These are phyloP conservation scores for Penicillium cosmopolitanum DNA, from an alignment of 495 filamentous ascomycete genomes.

Conservation along the genomic window DNA sequence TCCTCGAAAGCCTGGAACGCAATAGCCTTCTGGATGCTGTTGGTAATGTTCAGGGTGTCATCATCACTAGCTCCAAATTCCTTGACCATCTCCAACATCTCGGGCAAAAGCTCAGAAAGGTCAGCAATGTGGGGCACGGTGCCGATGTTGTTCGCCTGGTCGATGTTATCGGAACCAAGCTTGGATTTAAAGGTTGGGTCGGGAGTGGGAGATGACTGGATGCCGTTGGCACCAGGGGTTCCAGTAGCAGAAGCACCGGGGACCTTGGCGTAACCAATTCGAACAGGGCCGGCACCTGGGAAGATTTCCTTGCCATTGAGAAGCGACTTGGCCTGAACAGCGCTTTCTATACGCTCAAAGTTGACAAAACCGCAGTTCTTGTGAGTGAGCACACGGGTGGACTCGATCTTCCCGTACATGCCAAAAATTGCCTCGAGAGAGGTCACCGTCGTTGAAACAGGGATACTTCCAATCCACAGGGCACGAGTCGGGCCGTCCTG, in stretches of 20 bases:
- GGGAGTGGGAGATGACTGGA: constrained; percentile 91
- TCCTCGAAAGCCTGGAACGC: constrained; percentile 69
- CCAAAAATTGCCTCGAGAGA: constrained; percentile 93
- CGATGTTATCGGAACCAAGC: constrained; percentile 34
- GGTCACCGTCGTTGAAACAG: constrained; percentile 93
- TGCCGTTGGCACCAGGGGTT: constrained; percentile 81
- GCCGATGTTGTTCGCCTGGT: constrained; percentile 42
- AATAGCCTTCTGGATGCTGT: constrained; percentile 75
- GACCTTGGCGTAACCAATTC: constrained; percentile 97
- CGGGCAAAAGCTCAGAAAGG: constrained; percentile 72
- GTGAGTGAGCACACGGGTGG: constrained; percentile 91
- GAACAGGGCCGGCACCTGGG: constrained; percentile 90
- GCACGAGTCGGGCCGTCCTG: constrained; percentile 91
- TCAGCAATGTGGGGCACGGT: constrained; percentile 69
- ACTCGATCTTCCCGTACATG: constrained; percentile 86
- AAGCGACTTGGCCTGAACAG: constrained; percentile 80
- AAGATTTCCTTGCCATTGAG: constrained; percentile 98
- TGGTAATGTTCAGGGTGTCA: constrained; percentile 71
- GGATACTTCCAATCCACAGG: constrained; percentile 96
- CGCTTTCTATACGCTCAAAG: constrained; percentile 87
- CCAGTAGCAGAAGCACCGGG: constrained; percentile 76
- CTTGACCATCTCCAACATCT: constrained; percentile 84
- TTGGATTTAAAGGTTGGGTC: constrained; percentile 62
- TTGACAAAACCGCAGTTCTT: constrained; percentile 99
- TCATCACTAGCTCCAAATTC: constrained; percentile 89